Base-by-base conservation (phyloP, 108 stramenopile genomes). In the Epipyxis sp. region DNA sequence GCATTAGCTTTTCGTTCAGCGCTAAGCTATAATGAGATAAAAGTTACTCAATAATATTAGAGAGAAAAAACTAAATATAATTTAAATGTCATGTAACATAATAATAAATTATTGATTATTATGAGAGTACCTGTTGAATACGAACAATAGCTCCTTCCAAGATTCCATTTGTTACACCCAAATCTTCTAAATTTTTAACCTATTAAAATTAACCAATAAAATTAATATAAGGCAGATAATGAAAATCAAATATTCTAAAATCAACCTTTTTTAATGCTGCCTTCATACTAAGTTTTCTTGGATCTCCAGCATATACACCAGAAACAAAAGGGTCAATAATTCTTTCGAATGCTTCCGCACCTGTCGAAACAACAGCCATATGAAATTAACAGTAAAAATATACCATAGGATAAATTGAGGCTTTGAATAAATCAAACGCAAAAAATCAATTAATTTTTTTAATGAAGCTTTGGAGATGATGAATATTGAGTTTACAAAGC, bases 291-390 rank as follows among this genome's bases (percentile, higher is more conserved):
- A 98, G 81, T 69, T 88, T 90, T 57, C 90, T 86, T 1, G 97
- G 97, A 87, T 98, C 91, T 6, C 97, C 97, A 54, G 94, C 95
- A 80, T 98, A 98, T 1, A 98, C 94, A 10, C 97, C 97, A 29
- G 88, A 89, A 29, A 98, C 94, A 78, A 98, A 95, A 40, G 97
- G 97, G 69, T 98, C 97, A 76, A 98, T 95, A 58, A 90, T 82
- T 39, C 93, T 79, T 59, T 87, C 77, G 83, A 95, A 96, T 32
- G 90, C 91, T 82, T 98, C 95, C 50, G 88, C 88, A 59, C 97
- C 97, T 6, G n/a, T n/a, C n/a, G n/a, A n/a, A n/a, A n/a, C n/a
- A n/a, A n/a, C n/a, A n/a, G n/a, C n/a, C n/a, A n/a, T n/a, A n/a
- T n/a, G n/a, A n/a, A n/a, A n/a, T n/a, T n/a, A n/a, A n/a, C n/a